phyloP scores from a whole-genome alignment of 1,284 basidiomycete species.

The Ceratobasidium sp. region DNA sequence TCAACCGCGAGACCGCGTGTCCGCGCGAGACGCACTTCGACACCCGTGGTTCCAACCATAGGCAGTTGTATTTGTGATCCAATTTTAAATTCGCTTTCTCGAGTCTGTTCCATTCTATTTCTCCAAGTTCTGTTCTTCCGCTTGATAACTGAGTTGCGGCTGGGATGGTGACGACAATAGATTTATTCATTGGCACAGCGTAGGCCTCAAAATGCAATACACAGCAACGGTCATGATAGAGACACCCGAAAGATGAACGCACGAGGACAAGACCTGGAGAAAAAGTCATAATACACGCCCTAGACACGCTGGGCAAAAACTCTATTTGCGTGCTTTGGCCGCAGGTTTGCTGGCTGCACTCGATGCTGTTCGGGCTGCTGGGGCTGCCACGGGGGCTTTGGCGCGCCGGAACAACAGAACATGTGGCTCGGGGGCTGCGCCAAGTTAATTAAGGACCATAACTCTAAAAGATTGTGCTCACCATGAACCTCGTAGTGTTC shows the following conservation, averaged over 20 bases:
- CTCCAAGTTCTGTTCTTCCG: not conserved
- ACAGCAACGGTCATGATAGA: slow-evolving; percentile 14
- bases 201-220: slow-evolving; percentile 12
- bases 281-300: slow-evolving; percentile 12
- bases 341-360: slow-evolving; percentile 17
- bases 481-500: slow-evolving; percentile 97
- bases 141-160: not conserved
- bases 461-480: slow-evolving; percentile 53
- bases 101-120: not conserved
- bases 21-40: slow-evolving; percentile 20
- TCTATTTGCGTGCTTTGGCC: slow-evolving; percentile 36
- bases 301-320: not conserved
- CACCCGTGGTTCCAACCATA: slow-evolving; percentile 32
- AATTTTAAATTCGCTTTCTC: not conserved
- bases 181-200: slow-evolving; percentile 34
- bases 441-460: slow-evolving; percentile 4
- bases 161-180: not conserved
- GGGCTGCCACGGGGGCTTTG: slow-evolving; percentile 21
- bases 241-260: slow-evolving; percentile 27
- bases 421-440: slow-evolving; percentile 82
- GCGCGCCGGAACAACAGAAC: slow-evolving; percentile 78
- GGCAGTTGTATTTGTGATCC: not conserved
- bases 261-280: slow-evolving; percentile 30
- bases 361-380: not conserved
- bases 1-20: slow-evolving; percentile 22